Percentiles rank a stretch among this genome's conserved stretches.
Evolutionary conservation across 306 rosid species (phyloP).

Genomic region (Cyclanthera cordifolia): DNA sequence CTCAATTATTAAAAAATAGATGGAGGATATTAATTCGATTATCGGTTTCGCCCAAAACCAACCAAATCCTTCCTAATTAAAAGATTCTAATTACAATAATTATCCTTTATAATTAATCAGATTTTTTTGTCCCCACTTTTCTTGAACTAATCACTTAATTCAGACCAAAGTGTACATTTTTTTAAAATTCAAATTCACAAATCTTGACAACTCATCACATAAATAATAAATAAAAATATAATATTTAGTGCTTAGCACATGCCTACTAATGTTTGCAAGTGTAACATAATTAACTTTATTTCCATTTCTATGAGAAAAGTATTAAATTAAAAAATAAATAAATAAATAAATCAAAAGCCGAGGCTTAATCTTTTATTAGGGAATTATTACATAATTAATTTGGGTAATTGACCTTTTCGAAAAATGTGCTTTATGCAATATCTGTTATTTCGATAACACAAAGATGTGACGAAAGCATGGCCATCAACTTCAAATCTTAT

Average conservation of each 20-base stretch:
- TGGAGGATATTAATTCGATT: too few species aligned
- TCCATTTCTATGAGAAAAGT: too few species aligned
- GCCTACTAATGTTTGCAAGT: neutral
- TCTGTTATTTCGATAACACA: too few species aligned
- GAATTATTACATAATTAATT: conserved; percentile 6
- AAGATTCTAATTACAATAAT: neutral
- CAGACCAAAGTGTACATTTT: conserved; percentile 3
- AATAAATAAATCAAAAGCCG: neutral
- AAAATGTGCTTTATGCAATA: too few species aligned
- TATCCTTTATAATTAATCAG: neutral
- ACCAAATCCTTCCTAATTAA: too few species aligned
- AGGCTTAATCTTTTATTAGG: conserved; percentile 3
- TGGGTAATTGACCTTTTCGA: conserved; percentile 8
- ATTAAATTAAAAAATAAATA: too few species aligned
- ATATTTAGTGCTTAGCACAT: conserved; percentile 11
- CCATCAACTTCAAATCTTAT: too few species aligned
- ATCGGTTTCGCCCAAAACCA: too few species aligned
- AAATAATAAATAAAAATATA: neutral
- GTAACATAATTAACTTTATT: too few species aligned
- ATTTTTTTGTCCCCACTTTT: conserved; percentile 10
- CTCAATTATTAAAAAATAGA: too few species aligned
- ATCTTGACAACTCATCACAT: neutral
- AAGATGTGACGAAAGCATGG: too few species aligned
- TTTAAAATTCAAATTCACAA: conserved; percentile 14
- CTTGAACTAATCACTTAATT: conserved; percentile 5